Conservation (phyloP, 441 rosid genomes). For the Pelargonium citronellum region DNA sequence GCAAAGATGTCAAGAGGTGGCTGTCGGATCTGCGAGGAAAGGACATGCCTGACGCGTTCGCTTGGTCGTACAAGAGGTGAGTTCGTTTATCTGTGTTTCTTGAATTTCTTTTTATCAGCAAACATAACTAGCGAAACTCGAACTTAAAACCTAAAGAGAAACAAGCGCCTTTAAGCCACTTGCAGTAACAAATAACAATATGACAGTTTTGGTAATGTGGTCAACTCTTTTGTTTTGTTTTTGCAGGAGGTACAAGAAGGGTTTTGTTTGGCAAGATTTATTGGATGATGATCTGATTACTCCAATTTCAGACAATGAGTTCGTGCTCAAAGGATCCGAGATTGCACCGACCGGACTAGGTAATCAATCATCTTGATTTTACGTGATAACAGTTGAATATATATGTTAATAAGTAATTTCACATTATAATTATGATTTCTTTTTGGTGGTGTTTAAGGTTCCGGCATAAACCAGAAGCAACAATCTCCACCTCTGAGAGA, state of each 20-base stretch:
- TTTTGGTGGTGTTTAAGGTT: not conserved
- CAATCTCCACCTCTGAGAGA: not conserved
- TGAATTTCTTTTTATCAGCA: not conserved
- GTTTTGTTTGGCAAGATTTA: conserved; percentile 77
- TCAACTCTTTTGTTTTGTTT: not conserved
- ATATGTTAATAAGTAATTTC: not conserved
- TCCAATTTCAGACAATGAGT: conserved; percentile 65
- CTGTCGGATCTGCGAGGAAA: conserved; percentile 58
- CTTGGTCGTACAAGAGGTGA: conserved; percentile 80
- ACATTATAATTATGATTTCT: not conserved
- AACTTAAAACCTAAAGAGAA: not conserved
- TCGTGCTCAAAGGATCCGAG: conserved; percentile 66
- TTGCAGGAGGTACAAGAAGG: conserved; percentile 53
- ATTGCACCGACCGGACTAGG: conserved; percentile 26
- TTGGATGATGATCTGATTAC: conserved; percentile 63
- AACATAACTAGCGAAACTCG: not conserved
- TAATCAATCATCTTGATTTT: conserved; percentile 20
- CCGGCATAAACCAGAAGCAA: conserved; percentile 13
- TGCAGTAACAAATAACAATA: no score
- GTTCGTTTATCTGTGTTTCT: not conserved
- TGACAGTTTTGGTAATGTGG: no score
- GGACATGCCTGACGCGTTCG: conserved; percentile 53
- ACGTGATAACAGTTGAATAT: no score
- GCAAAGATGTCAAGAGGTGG: conserved; percentile 69
- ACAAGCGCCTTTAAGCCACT: no score